Conservation (phyloP, 2,329 filamentous ascomycete genomes). For the Fusarium buxicola region DNA sequence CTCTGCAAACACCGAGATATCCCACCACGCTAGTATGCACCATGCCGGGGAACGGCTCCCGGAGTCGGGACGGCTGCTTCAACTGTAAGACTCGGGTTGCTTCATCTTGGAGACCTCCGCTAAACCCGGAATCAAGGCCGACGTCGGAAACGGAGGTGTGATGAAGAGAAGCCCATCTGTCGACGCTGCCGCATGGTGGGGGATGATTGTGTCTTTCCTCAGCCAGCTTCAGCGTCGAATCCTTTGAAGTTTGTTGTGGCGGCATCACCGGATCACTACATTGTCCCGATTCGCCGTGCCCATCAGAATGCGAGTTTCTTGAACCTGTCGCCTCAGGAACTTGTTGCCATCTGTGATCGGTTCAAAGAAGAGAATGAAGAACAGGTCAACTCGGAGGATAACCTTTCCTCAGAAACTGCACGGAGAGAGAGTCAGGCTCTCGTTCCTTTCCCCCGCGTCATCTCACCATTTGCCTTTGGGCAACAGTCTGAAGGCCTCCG, state of each 20-base stretch:
- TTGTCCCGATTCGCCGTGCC: slow-evolving; percentile 9
- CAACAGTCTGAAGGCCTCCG: neutral
- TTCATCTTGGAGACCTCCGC: too few species aligned
- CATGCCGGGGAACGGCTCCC: slow-evolving; percentile 39
- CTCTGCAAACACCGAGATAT: neutral
- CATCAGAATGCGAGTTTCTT: slow-evolving; percentile 24
- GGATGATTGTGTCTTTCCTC: slow-evolving; percentile 36
- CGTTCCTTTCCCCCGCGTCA: slow-evolving; percentile 7
- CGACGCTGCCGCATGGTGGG: slow-evolving; percentile 24
- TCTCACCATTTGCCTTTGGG: slow-evolving; percentile 25
- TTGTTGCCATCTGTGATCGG: slow-evolving; percentile 13
- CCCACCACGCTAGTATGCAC: slow-evolving; percentile 22
- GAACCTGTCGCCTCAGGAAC: slow-evolving; percentile 33
- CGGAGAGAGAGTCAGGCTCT: slow-evolving; percentile 1
- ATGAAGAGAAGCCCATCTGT: slow-evolving; percentile 46
- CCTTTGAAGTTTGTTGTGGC: slow-evolving; percentile 39
- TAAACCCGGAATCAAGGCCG: slow-evolving; percentile 37
- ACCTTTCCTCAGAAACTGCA: neutral
- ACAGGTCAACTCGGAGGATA: neutral
- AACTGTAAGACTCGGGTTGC: slow-evolving; percentile 48
- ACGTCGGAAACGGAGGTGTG: slow-evolving; percentile 63
- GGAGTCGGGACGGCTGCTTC: slow-evolving; percentile 51
- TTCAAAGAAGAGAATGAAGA: neutral
- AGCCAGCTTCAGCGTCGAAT: slow-evolving; percentile 31
- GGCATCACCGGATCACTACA: slow-evolving; percentile 26